These are phyloP conservation scores for Sporobolomyces pararoseus DNA, from an alignment of 768 basidiomycete species.

Conservation along the genomic window DNA sequence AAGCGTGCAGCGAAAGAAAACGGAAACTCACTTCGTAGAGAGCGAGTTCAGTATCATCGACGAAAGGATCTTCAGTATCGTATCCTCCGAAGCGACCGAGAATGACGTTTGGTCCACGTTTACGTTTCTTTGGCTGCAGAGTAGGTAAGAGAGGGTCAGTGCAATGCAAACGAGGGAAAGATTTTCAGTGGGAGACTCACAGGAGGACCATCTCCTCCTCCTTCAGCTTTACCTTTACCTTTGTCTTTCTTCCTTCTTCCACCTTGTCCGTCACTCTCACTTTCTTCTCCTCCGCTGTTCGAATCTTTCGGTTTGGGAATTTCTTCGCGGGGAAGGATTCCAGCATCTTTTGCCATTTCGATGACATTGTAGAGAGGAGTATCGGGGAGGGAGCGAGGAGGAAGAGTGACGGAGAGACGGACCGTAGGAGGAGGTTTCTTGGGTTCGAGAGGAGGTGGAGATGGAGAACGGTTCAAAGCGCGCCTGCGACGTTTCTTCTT, in stretches of 20 bases:
- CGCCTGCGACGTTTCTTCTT: constrained; percentile 27
- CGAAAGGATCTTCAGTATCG: constrained; percentile 87
- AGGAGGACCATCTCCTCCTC: background rate
- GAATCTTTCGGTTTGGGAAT: constrained; percentile 6
- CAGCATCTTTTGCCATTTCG: constrained; percentile 25
- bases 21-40: constrained; percentile 61
- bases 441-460: constrained; percentile 19
- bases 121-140: constrained; percentile 30
- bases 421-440: constrained; percentile 21
- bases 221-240: constrained; percentile 10
- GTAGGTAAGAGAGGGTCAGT: no score
- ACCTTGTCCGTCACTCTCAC: constrained; percentile 29
- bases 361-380: constrained; percentile 28
- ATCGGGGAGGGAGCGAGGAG: background rate
- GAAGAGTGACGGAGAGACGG: constrained; percentile 21
- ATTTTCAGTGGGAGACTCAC: background rate
- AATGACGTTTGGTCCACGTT: constrained; percentile 39
- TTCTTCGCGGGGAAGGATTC: constrained; percentile 16
- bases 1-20: no score
- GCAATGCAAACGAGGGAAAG: background rate
- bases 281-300: constrained; percentile 10
- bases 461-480: constrained; percentile 8
- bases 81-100: constrained; percentile 66
- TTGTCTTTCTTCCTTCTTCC: constrained; percentile 19
- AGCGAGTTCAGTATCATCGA: constrained; percentile 91